phyloP scores from a whole-genome alignment of 2,329 filamentous ascomycete genomes.

The Penicillium sp. region DNA sequence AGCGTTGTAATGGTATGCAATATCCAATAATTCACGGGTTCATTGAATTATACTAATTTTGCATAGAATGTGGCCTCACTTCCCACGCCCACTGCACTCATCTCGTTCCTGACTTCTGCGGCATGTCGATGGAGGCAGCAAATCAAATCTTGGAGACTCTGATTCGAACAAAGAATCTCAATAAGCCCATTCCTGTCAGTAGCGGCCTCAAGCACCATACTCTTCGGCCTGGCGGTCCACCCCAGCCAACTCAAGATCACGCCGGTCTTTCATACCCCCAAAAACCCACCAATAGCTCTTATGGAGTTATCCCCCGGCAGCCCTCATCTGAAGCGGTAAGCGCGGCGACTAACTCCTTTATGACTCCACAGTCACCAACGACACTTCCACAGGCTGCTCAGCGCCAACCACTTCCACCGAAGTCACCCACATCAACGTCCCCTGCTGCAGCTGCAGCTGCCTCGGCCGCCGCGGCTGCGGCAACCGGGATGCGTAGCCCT shows the following conservation, averaged over 20 bases:
- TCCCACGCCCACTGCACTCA: slow-evolving; percentile 91
- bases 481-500: slow-evolving; percentile 47
- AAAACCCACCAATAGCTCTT: slow-evolving; percentile 38
- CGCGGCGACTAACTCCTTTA: slow-evolving; percentile 44
- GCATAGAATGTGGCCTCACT: slow-evolving; percentile 80
- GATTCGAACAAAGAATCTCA: slow-evolving; percentile 74
- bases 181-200: slow-evolving; percentile 53
- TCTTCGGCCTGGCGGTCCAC: slow-evolving; percentile 57
- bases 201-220: slow-evolving; percentile 65
- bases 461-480: slow-evolving; percentile 51
- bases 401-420: slow-evolving; percentile 48
- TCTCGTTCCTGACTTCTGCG: slow-evolving; percentile 96
- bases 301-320: slow-evolving; percentile 36
- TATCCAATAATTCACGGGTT: not conserved
- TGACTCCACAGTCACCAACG: slow-evolving; percentile 48
- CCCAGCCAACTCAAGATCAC: slow-evolving; percentile 42
- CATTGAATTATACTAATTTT: slow-evolving; percentile 11
- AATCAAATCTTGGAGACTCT: slow-evolving; percentile 91
- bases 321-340: slow-evolving; percentile 43
- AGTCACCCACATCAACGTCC: slow-evolving; percentile 49
- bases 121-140: slow-evolving; percentile 97
- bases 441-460: slow-evolving; percentile 22
- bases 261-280: slow-evolving; percentile 35
- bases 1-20: slow-evolving; percentile 76
- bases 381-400: slow-evolving; percentile 25